phyloP scores from a whole-genome alignment of 1,284 basidiomycete species.

The Agaricales sp. region DNA sequence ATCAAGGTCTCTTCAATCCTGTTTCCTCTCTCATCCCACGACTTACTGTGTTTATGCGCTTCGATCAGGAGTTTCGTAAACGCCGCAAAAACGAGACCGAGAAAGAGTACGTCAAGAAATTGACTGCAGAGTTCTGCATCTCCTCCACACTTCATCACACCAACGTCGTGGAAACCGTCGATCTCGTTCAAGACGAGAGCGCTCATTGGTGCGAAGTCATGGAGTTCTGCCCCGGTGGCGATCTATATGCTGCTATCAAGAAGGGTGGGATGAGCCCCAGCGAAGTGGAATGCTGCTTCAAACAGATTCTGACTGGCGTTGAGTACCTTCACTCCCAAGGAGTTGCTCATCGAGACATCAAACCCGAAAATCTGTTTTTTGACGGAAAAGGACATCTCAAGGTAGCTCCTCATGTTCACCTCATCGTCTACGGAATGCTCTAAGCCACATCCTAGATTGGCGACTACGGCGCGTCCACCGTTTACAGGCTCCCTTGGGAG shows the following conservation, averaged over 20 bases:
- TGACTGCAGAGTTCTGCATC: slow-evolving; percentile 98
- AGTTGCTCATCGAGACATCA: slow-evolving; percentile 96
- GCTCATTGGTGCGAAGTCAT: slow-evolving; percentile 99
- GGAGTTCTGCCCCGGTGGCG: slow-evolving; percentile 98
- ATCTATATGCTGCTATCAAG: slow-evolving; percentile 97
- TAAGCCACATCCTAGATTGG: slow-evolving; percentile 58
- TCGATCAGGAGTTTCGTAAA: slow-evolving; percentile 85
- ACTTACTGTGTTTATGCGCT: background rate
- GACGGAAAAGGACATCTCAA: slow-evolving; percentile 92
- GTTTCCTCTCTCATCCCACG: background rate
- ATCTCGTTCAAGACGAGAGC: slow-evolving; percentile 94
- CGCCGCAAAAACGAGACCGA: slow-evolving; percentile 97
- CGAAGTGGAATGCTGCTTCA: slow-evolving; percentile 97
- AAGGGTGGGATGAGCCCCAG: slow-evolving; percentile 90
- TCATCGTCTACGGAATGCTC: slow-evolving; percentile 11
- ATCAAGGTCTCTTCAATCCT: slow-evolving; percentile 66
- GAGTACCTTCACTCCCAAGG: slow-evolving; percentile 91
- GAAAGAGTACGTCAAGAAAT: slow-evolving; percentile 99
- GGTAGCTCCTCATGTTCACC: slow-evolving; percentile 30
- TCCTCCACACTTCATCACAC: slow-evolving; percentile 94
- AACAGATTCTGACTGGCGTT: slow-evolving; percentile 88
- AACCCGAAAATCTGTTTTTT: slow-evolving; percentile 95
- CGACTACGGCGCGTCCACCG: slow-evolving; percentile 97
- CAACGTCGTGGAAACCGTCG: slow-evolving; percentile 98
- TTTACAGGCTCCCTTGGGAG: slow-evolving; percentile 98